Base-by-base conservation (phyloP, 139 green algal species). In the Nannochloris sp. region DNA sequence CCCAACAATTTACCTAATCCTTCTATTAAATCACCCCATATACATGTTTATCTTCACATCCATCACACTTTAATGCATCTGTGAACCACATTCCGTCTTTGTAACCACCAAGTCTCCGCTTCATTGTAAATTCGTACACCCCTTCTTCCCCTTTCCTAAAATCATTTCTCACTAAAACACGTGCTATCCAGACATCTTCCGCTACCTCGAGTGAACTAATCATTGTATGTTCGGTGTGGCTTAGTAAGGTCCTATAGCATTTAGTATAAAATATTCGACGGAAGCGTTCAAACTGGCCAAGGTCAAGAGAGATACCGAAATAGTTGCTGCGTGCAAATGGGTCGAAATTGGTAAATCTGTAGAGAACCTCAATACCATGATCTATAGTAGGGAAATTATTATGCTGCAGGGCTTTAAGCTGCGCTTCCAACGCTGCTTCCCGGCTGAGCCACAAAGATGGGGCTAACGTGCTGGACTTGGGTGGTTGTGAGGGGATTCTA, bases 201-300 rank as follows among this genome's bases (percentile, higher is more conserved):
- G 63, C 60, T 56, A 77, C 42, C 33, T 70, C 47, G 14, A 70
- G 32, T 13, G 47, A 63, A 30, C 47, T 64, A 12, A 63, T 25
- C 27, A 70, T 19, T 29, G 12, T 12, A 38, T 64, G 51, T 24
- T 63, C 23, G 2, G 55, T 61, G 27, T 55, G 35, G n/a, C 46
- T 62, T 9, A 77, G n/a, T 39, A 77, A 62, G 9, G 54, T 47
- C 27, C 27, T 35, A 13, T 69, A 77, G 35, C 42, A 71, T 27
- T 30, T 24, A 3, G 71, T 78, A 64, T 73, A 72, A 12, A 78
- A 58, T 12, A 78, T 78, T 13, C 71, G 35, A 27, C 71, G 56
- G 56, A 73, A 78, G 7, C 70, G 36, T 29, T 72, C 70, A 67
- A 63, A 75, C 51, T 75, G 58, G 2, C 68, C 68, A 19, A 77